Evolutionary conservation across 192 early-diverging fungal species (phyloP), one percentile per base, ranked within the genome.

Genomic region (Entrophospora sp.): DNA sequence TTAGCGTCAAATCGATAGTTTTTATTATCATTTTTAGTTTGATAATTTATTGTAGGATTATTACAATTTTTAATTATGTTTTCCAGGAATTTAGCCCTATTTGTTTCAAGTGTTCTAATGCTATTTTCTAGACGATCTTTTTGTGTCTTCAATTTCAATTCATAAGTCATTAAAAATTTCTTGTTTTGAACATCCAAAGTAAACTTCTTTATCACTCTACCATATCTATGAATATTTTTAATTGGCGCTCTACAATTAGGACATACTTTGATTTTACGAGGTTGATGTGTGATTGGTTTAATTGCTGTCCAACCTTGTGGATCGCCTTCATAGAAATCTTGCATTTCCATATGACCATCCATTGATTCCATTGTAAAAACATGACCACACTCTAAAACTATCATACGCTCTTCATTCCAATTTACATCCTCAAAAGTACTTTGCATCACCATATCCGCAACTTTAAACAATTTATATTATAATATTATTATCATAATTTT

Each of bases 351-450:
- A 34, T 71, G 65, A 0, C 76, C 75, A 40, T 87, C 85, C 30
- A 87, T 25, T 7, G 69, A 78, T 4, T 70, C 58, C 66, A 81
- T 73, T 5, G 81, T 83, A 42, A 78, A 74, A 1, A 71, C 68
- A 46, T 85, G 85, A 10, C 75, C 75, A 61, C 85, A 87, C 0
- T 61, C 36, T 9, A 83, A 66, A 6, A 75, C 67, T 12, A 85
- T 36, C 38, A 84, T 56, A 2, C 79, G 76, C 0, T 77, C 77
- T 27, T 79, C 42, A 25, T 18, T 40, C 18, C 75, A 63, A 46
- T 86, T 77, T 0, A 68, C 34, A 35, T 81, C 76, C 12, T 37
- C 67, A 28, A 80, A 71, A 13, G 38, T 22, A 5, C 12, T 18
- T 22, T 22, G 44, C 61, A 62, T 62, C 30, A 48, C 34, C 27